Percentiles rank a stretch among this genome's conserved stretches.
Conservation (phyloP, 2,329 filamentous ascomycete genomes). For the Gaeumannomyces tritici region DNA sequence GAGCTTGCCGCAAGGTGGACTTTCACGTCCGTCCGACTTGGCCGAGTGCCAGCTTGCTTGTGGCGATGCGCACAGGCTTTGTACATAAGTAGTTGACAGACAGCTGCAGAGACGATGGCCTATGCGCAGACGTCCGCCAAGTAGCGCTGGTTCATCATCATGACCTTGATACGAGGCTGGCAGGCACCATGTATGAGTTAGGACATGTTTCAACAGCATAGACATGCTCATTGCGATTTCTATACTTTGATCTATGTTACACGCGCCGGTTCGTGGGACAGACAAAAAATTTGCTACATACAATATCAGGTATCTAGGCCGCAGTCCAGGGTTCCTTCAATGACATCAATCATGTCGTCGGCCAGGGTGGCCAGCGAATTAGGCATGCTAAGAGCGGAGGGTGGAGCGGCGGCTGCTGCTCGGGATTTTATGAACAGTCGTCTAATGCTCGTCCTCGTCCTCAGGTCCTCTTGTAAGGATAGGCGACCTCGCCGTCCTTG, state of each 20-base stretch:
- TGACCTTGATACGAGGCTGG: background rate
- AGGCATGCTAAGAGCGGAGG: background rate
- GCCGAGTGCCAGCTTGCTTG: background rate
- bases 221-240: background rate
- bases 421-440: background rate
- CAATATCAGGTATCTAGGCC: background rate
- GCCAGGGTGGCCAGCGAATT: background rate
- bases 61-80: background rate
- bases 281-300: background rate
- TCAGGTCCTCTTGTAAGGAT: slow-evolving; percentile 40
- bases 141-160: background rate
- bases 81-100: background rate
- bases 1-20: slow-evolving; percentile 1
- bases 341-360: background rate
- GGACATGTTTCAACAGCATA: background rate
- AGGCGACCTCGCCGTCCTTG: slow-evolving; percentile 68
- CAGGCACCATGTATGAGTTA: background rate
- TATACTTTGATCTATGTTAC: background rate
- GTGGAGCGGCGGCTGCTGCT: background rate
- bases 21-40: background rate
- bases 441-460: too few relatives aligned
- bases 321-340: too few relatives aligned
- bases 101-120: background rate
- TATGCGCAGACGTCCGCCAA: background rate
- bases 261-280: background rate